A percentile compares a stretch with the other conserved stretches of the same genome.
Evolutionary conservation across 2,329 filamentous ascomycete species (phyloP).

Genomic region (Conoideocrella luteorostrata): DNA sequence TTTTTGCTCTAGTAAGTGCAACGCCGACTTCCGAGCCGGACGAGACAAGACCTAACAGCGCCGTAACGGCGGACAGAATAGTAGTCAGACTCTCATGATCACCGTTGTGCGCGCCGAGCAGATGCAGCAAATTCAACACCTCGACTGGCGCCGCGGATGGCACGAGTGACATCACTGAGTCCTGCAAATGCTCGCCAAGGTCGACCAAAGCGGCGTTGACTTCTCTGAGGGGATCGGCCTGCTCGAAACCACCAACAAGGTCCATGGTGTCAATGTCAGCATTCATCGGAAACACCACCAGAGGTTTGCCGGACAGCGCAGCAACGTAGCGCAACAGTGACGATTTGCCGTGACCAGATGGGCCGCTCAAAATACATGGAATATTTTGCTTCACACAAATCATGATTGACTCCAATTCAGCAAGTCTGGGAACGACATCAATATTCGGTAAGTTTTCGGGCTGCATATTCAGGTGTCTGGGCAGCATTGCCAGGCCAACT

Average conservation of each 20-base stretch:
- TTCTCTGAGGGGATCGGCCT: constrained; percentile 74
- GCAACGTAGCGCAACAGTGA: constrained; percentile 73
- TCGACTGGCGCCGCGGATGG: constrained; percentile 39
- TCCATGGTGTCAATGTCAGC: constrained; percentile 96
- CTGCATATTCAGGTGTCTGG: constrained; percentile 51
- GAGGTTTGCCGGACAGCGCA: constrained; percentile 65
- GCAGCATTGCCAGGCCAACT: constrained; percentile 68
- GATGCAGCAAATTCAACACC: constrained; percentile 44
- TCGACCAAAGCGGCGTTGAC: constrained; percentile 50
- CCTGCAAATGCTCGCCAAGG: constrained; percentile 46
- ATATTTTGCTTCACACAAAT: constrained; percentile 80
- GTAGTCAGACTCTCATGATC: constrained; percentile 30
- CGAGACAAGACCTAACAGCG: constrained; percentile 35
- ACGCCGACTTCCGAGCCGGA: constrained; percentile 38
- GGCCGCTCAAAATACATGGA: constrained; percentile 81
- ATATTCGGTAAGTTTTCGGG: constrained; percentile 45
- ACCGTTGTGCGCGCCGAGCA: constrained; percentile 37
- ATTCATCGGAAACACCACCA: constrained; percentile 84
- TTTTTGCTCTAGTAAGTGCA: constrained; percentile 41
- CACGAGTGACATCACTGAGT: constrained; percentile 40
- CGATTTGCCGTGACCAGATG: constrained; percentile 83
- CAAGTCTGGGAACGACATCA: constrained; percentile 50
- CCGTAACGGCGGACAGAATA: constrained; percentile 32
- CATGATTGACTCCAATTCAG: constrained; percentile 78
- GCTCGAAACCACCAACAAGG: constrained; percentile 92